Percentiles rank a stretch among this genome's conserved stretches.
These are phyloP conservation scores for Umbelopsis sp. DNA, from an alignment of 192 early-diverging fungal species.

Conservation along the genomic window DNA sequence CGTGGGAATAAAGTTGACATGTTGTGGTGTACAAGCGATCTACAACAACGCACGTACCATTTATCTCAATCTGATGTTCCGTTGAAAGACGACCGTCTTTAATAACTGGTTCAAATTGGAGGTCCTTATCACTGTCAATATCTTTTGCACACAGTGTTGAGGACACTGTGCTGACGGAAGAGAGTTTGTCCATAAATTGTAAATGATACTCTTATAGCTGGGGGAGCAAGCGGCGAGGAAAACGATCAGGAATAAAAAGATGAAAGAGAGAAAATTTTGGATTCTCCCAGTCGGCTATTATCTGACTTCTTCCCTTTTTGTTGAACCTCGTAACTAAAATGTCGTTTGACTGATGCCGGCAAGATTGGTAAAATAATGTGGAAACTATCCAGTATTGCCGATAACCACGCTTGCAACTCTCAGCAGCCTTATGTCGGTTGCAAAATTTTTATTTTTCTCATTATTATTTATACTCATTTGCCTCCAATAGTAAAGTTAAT, in stretches of 20 bases:
- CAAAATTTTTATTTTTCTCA: not conserved
- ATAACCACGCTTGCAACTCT: not conserved
- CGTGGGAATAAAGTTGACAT: not conserved
- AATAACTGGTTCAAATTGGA: not conserved
- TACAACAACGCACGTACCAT: slow-evolving; percentile 33
- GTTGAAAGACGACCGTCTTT: slow-evolving; percentile 62
- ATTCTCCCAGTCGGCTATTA: not conserved
- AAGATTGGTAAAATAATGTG: not conserved
- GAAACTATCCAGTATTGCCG: not conserved
- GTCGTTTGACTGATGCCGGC: not conserved
- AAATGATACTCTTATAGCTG: not conserved
- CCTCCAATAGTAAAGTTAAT: not conserved
- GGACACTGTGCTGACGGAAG: not conserved
- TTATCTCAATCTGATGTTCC: slow-evolving; percentile 67
- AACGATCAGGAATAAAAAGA: not conserved
- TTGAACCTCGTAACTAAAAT: not conserved
- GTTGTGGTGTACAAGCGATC: not conserved
- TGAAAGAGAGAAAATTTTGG: too few species aligned
- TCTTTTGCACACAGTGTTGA: slow-evolving; percentile 5
- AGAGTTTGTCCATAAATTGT: not conserved
- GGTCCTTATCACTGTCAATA: not conserved
- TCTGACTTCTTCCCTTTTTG: not conserved
- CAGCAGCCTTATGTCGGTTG: not conserved
- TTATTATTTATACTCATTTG: not conserved
- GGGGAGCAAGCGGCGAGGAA: not conserved